Percentiles rank a stretch among this genome's conserved stretches.
Conservation (phyloP, 257 asterid species). For the Misopates orontium region DNA sequence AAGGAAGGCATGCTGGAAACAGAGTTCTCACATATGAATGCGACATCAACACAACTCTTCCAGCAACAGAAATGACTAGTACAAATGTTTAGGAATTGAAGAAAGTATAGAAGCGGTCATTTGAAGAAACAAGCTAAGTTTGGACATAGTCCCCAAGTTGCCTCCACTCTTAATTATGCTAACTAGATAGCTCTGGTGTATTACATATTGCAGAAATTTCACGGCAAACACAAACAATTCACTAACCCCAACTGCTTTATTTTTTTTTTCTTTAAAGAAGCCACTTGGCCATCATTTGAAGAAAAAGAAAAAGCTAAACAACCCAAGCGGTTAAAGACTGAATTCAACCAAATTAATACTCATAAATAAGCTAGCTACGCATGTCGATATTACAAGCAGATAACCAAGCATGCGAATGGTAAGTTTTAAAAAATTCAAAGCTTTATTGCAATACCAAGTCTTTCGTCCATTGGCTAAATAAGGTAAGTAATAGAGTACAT, state of each 20-base stretch:
- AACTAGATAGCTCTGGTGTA: background rate
- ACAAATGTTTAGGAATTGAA: background rate
- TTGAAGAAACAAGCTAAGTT: background rate
- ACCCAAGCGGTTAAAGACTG: background rate
- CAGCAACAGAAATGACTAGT: no score
- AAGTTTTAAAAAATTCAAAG: background rate
- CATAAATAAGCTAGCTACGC: slow-evolving; percentile 9
- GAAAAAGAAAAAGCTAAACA: slow-evolving; percentile 3
- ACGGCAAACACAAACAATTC: background rate
- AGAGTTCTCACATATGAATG: background rate
- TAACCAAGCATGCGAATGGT: background rate
- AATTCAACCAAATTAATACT: slow-evolving; percentile 13
- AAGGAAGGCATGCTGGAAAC: background rate
- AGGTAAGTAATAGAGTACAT: slow-evolving; percentile 8
- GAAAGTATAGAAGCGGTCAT: background rate
- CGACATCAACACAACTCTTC: background rate
- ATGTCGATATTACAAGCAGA: slow-evolving; percentile 19
- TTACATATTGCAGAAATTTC: slow-evolving; percentile 8
- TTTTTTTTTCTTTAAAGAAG: slow-evolving; percentile 9
- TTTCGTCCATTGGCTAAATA: background rate
- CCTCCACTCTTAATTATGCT: background rate
- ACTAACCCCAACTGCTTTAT: slow-evolving; percentile 6
- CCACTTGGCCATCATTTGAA: background rate
- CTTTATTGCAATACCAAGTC: slow-evolving; percentile 15
- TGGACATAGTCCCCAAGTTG: slow-evolving; percentile 1